Evolutionary conservation across 768 basidiomycete species (phyloP), one percentile per base, ranked within the genome.

Genomic region (Lactarius hengduanensis): DNA sequence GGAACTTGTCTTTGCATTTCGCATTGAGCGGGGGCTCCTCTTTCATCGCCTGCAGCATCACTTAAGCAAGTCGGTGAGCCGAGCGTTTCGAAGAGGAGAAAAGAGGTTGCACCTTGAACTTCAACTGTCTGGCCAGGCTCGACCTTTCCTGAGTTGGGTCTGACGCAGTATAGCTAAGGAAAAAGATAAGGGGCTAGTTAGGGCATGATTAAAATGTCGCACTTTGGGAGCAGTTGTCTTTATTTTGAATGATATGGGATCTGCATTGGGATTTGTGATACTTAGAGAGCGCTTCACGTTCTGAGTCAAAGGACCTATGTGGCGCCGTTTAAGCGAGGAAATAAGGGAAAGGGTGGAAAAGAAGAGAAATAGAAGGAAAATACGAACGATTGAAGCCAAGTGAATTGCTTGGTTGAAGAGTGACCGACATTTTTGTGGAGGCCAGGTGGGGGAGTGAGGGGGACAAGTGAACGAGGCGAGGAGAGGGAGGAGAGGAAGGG

Each of bases 1-100:
- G 83, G 78, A 99, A 99, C 82, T 99, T 99, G 86, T 99, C 97
- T 77, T 96, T 95, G 88, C 97, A 99, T 81, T 98, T 98, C 36
- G 86, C 80, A 66, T 87, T 88, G 70, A 89, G 75, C 22, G 96
- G 90, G 1, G 96, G 96, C 69, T 99, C 97, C 71, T 95, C 93
- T 76, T 89, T 91, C 84, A 99, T 92, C 4, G 96, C 91, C 75
- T 98, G 97, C 41, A 98, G 83, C 84, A 98, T 94, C 61, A 99
- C 97, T 98, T 74, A 6, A 56, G 40, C 66, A 64, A 56, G 67
- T 55, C 18, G 40, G 47, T 54, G 66, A 63, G 67, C 55, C 32
- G 32, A 55, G n/a, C 4, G 54, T 34, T 41, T 54, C 22, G 53
- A 63, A 57, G 50, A 30, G 6, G 53, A 61, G 34, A 67, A 55